phyloP scores from a whole-genome alignment of 768 basidiomycete genomes.

The Kwoniella shandongensis region DNA sequence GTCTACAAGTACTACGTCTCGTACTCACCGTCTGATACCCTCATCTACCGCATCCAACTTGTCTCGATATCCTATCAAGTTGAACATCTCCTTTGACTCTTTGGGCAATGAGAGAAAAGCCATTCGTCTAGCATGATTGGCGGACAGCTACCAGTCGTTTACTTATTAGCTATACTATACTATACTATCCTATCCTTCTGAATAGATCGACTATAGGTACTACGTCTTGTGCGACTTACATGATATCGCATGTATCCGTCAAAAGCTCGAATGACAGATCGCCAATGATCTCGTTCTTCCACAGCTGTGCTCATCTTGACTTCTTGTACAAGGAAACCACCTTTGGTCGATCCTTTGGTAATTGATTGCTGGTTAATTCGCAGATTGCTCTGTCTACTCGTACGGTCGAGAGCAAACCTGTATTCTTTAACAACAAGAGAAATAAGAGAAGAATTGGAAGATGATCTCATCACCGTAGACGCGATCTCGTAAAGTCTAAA shows the following conservation, averaged over 20 bases:
- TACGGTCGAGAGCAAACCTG: too few relatives aligned
- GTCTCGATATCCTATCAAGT: slow-evolving; percentile 68
- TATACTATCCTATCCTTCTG: neutral
- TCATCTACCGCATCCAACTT: slow-evolving; percentile 78
- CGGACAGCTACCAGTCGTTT: slow-evolving; percentile 57
- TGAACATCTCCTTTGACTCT: slow-evolving; percentile 69
- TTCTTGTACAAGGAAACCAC: too few relatives aligned
- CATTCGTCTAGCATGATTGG: slow-evolving; percentile 69
- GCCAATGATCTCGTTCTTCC: slow-evolving; percentile 71
- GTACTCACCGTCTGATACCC: slow-evolving; percentile 60
- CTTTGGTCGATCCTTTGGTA: too few relatives aligned
- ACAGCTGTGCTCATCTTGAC: slow-evolving; percentile 33
- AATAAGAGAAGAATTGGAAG: too few relatives aligned
- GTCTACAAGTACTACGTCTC: neutral
- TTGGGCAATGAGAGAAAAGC: slow-evolving; percentile 71
- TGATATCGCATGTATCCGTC: slow-evolving; percentile 73
- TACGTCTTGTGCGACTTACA: slow-evolving; percentile 55
- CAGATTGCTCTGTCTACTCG: too few relatives aligned
- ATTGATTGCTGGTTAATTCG: too few relatives aligned
- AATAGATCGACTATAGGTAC: neutral
- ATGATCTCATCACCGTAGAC: too few relatives aligned
- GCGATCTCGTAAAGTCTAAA: too few relatives aligned
- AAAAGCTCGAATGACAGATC: slow-evolving; percentile 73
- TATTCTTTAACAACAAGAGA: too few relatives aligned
- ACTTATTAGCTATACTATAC: slow-evolving; percentile 5